A percentile compares a stretch with the other conserved stretches of the same genome.
phyloP scores from a whole-genome alignment of 139 green algal genomes.

The Micromonas commoda region DNA sequence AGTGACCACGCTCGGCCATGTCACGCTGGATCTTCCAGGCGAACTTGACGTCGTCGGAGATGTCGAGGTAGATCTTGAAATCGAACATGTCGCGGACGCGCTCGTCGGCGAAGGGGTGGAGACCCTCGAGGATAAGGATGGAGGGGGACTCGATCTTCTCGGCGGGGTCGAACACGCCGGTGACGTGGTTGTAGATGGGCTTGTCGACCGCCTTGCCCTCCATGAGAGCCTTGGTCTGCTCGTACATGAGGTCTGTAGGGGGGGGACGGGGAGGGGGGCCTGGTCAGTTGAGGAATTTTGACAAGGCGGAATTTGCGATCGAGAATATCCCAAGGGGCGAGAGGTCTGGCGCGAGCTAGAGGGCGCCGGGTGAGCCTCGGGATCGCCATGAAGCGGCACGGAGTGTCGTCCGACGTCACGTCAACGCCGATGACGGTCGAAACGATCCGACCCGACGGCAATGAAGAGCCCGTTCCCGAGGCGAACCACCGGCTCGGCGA shows the following conservation, averaged over 20 bases:
- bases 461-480: too few species aligned
- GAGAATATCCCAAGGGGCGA: too few species aligned
- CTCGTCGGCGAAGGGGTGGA: slow-evolving; percentile 98
- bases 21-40: slow-evolving; percentile 98
- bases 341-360: too few species aligned
- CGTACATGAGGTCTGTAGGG: slow-evolving; percentile 86
- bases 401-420: too few species aligned
- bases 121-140: slow-evolving; percentile 92
- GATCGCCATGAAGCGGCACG: too few species aligned
- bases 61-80: slow-evolving; percentile 99
- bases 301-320: too few species aligned
- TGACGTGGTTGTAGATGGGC: slow-evolving; percentile 99
- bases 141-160: slow-evolving; percentile 84
- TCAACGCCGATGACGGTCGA: too few species aligned
- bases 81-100: slow-evolving; percentile 91
- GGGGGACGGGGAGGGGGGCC: background rate
- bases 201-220: slow-evolving; percentile 95
- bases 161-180: slow-evolving; percentile 86
- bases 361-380: too few species aligned
- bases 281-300: background rate
- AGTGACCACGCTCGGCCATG: slow-evolving; percentile 98
- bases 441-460: too few species aligned
- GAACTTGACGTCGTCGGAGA: slow-evolving; percentile 98
- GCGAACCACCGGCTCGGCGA: too few species aligned
- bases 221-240: slow-evolving; percentile 94